Conservation (phyloP, 208 protist species). For the Herpetomonas tarakana region DNA sequence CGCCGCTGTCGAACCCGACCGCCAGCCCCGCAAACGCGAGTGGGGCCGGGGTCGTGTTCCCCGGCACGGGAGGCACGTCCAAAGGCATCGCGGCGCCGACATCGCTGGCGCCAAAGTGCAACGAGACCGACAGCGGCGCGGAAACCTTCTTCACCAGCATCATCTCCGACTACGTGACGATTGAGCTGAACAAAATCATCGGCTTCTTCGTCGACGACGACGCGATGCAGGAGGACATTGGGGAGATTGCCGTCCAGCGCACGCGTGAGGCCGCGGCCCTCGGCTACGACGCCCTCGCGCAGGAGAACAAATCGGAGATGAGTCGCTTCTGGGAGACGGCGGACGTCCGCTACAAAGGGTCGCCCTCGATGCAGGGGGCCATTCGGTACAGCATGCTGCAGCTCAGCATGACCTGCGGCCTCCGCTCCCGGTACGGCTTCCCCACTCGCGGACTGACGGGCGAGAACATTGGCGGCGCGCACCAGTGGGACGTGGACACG, state of each 20-base stretch:
- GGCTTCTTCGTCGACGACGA: constrained; percentile 80
- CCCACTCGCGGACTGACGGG: constrained; percentile 75
- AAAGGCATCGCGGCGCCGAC: constrained; percentile 19
- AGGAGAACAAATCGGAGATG: constrained; percentile 65
- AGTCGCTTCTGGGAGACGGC: constrained; percentile 65
- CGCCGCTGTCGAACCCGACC: neutral
- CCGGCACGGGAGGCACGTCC: constrained; percentile 5
- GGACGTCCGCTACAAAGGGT: constrained; percentile 59
- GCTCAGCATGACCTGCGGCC: constrained; percentile 54
- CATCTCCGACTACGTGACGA: constrained; percentile 52
- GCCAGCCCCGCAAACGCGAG: neutral
- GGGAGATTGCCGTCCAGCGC: constrained; percentile 60
- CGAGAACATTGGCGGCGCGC: constrained; percentile 61
- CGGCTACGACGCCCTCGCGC: constrained; percentile 57
- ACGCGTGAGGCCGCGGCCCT: constrained; percentile 48
- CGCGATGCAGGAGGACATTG: constrained; percentile 73
- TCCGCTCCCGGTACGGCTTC: constrained; percentile 43
- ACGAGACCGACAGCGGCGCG: constrained; percentile 57
- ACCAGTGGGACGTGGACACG: constrained; percentile 89
- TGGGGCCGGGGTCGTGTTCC: constrained; percentile 3
- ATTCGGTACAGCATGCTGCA: constrained; percentile 88
- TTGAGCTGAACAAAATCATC: constrained; percentile 83
- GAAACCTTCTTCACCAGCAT: constrained; percentile 80
- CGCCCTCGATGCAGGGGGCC: constrained; percentile 58
- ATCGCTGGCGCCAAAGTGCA: constrained; percentile 43